A percentile compares a stretch with the other conserved stretches of the same genome.
These are phyloP conservation scores for Mycena floridula DNA, from an alignment of 768 basidiomycete species.

Conservation along the genomic window DNA sequence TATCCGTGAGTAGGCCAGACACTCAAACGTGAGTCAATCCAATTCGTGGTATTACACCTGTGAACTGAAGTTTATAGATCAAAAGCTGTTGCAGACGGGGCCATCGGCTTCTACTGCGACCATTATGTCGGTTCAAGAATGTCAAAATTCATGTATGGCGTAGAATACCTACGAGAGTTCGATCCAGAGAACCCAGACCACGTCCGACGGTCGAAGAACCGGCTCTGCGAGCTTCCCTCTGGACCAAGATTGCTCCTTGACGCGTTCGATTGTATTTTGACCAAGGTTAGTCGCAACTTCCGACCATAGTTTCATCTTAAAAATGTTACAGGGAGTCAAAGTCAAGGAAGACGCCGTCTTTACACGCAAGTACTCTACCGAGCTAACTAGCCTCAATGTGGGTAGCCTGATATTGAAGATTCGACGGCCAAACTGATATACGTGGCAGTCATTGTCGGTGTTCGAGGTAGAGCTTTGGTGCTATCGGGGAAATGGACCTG, in stretches of 20 bases:
- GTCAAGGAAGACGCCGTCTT: slow-evolving; percentile 82
- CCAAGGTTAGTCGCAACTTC: slow-evolving; percentile 39
- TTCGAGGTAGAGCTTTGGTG: slow-evolving; percentile 87
- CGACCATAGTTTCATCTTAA: slow-evolving; percentile 2
- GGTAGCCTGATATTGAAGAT: too few relatives aligned
- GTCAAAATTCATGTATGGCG: slow-evolving; percentile 79
- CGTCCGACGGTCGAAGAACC: slow-evolving; percentile 50
- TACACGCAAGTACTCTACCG: slow-evolving; percentile 76
- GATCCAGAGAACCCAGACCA: slow-evolving; percentile 65
- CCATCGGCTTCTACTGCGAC: slow-evolving; percentile 80
- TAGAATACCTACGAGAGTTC: slow-evolving; percentile 68
- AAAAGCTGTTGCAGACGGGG: slow-evolving; percentile 81
- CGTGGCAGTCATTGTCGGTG: slow-evolving; percentile 69
- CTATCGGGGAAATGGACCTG: slow-evolving; percentile 64
- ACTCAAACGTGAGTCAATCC: slow-evolving; percentile 58
- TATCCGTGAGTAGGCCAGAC: slow-evolving; percentile 70
- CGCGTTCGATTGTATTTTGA: slow-evolving; percentile 77
- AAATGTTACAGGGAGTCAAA: slow-evolving; percentile 46
- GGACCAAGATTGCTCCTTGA: slow-evolving; percentile 75
- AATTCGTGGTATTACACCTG: slow-evolving; percentile 5
- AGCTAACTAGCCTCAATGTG: slow-evolving; percentile 69
- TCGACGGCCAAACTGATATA: too few relatives aligned
- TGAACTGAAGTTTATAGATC: slow-evolving; percentile 41
- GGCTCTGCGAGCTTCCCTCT: slow-evolving; percentile 69
- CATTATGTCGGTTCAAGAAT: slow-evolving; percentile 79